Conservation (phyloP, 371 early-diverging fungal species). For the Actinomortierella wolfii region DNA sequence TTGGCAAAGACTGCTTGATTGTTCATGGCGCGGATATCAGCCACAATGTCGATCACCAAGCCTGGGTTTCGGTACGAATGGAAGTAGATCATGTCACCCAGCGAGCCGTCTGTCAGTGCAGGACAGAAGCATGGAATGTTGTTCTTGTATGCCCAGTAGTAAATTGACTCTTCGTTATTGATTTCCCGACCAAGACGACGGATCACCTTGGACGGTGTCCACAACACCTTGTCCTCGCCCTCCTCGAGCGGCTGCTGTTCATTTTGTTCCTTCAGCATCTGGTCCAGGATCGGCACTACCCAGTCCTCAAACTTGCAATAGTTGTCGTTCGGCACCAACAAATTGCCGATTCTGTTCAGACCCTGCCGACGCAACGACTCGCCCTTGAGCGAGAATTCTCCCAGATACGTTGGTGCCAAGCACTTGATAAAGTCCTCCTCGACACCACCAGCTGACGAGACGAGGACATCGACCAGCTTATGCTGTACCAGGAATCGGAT, state of each 20-base stretch:
- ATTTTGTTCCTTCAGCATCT: slow-evolving; percentile 91
- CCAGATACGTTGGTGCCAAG: slow-evolving; percentile 90
- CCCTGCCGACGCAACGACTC: slow-evolving; percentile 88
- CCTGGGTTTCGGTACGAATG: slow-evolving; percentile 96
- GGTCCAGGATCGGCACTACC: slow-evolving; percentile 94
- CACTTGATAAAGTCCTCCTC: slow-evolving; percentile 99
- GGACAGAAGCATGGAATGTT: slow-evolving; percentile 99
- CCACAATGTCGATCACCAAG: slow-evolving; percentile 94
- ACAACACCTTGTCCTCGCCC: slow-evolving; percentile 46
- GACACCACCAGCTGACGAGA: slow-evolving; percentile 98
- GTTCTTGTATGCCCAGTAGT: slow-evolving; percentile 98
- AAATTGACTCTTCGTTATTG: slow-evolving; percentile 91
- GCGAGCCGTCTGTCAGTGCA: slow-evolving; percentile 98
- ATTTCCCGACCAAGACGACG: slow-evolving; percentile 96
- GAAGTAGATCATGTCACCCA: slow-evolving; percentile 99
- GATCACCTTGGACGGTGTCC: slow-evolving; percentile 97
- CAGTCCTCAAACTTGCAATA: slow-evolving; percentile 99
- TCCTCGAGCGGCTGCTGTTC: slow-evolving; percentile 32
- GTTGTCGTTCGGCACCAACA: slow-evolving; percentile 99
- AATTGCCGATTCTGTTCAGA: slow-evolving; percentile 98
- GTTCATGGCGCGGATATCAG: slow-evolving; percentile 96
- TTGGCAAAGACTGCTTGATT: slow-evolving; percentile 92
- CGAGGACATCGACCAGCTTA: slow-evolving; percentile 85
- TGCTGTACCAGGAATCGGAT: slow-evolving; percentile 93
- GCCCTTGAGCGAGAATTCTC: slow-evolving; percentile 85